A percentile compares a stretch with the other conserved stretches of the same genome.
phyloP scores from a whole-genome alignment of 2,329 filamentous ascomycete species.

The Colletotrichum plurivorum region DNA sequence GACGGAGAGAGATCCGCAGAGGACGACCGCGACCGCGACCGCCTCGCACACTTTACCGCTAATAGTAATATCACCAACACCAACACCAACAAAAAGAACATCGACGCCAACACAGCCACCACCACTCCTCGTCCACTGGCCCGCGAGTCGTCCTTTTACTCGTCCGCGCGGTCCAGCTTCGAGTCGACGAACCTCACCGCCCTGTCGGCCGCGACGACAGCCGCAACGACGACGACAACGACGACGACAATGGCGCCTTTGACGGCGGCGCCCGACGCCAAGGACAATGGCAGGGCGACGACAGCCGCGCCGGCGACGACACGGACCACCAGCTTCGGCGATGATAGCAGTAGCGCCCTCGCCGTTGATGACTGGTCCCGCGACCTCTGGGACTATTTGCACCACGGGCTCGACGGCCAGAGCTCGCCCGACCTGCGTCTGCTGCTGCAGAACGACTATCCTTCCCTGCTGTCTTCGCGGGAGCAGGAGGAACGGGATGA shows the following conservation, averaged over 20 bases:
- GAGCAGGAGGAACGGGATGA: background rate
- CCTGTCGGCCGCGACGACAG: conserved; percentile 14
- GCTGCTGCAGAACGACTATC: background rate
- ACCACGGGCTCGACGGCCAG: conserved; percentile 38
- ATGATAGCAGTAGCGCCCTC: conserved; percentile 12
- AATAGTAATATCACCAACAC: background rate
- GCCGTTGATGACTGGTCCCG: conserved; percentile 18
- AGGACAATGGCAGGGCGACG: conserved; percentile 20
- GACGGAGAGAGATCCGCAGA: background rate
- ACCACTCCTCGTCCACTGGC: background rate
- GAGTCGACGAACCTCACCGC: conserved; percentile 16
- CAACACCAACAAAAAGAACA: conserved; percentile 1
- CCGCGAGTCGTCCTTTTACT: conserved; percentile 22
- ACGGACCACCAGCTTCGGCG: conserved; percentile 17
- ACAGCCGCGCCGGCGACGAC: background rate
- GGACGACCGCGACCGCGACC: background rate
- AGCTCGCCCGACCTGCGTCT: conserved; percentile 31
- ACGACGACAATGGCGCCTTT: conserved; percentile 36
- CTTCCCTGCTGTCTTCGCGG: background rate
- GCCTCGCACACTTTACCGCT: background rate
- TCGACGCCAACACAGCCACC: background rate
- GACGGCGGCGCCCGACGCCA: conserved; percentile 20
- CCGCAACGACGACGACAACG: conserved; percentile 14
- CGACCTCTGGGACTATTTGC: conserved; percentile 37
- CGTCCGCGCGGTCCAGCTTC: conserved; percentile 23